Evolutionary conservation across 805 yeast species (phyloP).

Genomic region (Starmerella riodocensis): DNA sequence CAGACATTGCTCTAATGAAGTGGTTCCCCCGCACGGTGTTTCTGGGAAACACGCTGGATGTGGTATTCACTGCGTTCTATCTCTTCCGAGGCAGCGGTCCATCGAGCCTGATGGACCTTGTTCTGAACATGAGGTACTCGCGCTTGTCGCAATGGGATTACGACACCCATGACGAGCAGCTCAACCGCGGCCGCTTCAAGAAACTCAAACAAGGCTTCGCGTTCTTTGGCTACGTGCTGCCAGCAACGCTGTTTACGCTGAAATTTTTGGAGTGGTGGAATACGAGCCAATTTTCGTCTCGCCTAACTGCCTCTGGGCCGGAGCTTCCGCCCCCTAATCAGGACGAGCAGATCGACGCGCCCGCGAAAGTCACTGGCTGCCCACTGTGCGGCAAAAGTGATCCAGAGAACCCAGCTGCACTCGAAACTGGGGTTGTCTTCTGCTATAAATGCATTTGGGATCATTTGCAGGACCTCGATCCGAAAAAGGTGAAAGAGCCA

Average conservation of each 20-base stretch:
- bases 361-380: slow-evolving; percentile 31
- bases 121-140: slow-evolving; percentile 53
- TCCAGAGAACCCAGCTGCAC: slow-evolving; percentile 59
- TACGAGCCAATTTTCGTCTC: slow-evolving; percentile 50
- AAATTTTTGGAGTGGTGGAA: slow-evolving; percentile 93
- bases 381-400: slow-evolving; percentile 56
- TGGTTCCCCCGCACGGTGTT: slow-evolving; percentile 49
- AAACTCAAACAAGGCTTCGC: slow-evolving; percentile 3
- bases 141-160: slow-evolving; percentile 34
- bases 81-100: slow-evolving; percentile 54
- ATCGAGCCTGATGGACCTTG: slow-evolving; percentile 46
- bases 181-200: slow-evolving; percentile 2
- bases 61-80: slow-evolving; percentile 49
- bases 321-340: slow-evolving; percentile 13
- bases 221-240: slow-evolving; percentile 39
- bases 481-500: slow-evolving; percentile 21
- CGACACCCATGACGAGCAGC: slow-evolving; percentile 2
- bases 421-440: slow-evolving; percentile 84
- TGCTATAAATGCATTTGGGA: slow-evolving; percentile 77
- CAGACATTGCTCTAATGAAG: slow-evolving; percentile 35
- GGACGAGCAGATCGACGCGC: slow-evolving; percentile 21
- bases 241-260: slow-evolving; percentile 65
- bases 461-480: slow-evolving; percentile 39
- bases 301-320: slow-evolving; percentile 14
- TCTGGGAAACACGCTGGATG: slow-evolving; percentile 35